Percentiles rank a stretch among this genome's conserved stretches.
Evolutionary conservation across 2,329 filamentous ascomycete species (phyloP).

Genomic region (Calonectria pauciramosa): DNA sequence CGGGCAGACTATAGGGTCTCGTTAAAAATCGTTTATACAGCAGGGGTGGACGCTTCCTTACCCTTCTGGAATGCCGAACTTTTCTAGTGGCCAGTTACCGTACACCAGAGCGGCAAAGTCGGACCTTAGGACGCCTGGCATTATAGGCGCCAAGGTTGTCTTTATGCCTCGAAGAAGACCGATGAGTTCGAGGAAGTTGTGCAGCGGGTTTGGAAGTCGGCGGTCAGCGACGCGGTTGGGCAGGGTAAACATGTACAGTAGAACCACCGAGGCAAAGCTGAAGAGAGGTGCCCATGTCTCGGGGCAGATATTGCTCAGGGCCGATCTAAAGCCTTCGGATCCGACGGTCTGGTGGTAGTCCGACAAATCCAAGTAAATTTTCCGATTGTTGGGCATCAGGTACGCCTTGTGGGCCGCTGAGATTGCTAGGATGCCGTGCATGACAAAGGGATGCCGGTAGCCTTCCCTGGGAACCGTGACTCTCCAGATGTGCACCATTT

Average conservation of each 20-base stretch:
- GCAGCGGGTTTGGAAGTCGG: slow-evolving; percentile 37
- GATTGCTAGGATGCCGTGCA: slow-evolving; percentile 49
- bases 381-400: slow-evolving; percentile 41
- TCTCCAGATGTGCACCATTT: slow-evolving; percentile 46
- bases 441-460: slow-evolving; percentile 46
- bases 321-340: slow-evolving; percentile 45
- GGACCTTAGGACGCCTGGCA: slow-evolving; percentile 36
- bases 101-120: slow-evolving; percentile 43
- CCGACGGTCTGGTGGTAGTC: slow-evolving; percentile 49
- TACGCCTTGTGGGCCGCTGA: slow-evolving; percentile 50
- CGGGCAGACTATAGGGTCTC: slow-evolving; percentile 22
- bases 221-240: slow-evolving; percentile 34
- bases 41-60: background rate
- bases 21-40: background rate
- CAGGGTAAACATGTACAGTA: slow-evolving; percentile 46
- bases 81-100: slow-evolving; percentile 33
- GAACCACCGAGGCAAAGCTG: slow-evolving; percentile 57
- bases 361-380: slow-evolving; percentile 43
- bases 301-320: slow-evolving; percentile 34
- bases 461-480: slow-evolving; percentile 44
- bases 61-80: slow-evolving; percentile 5
- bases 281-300: slow-evolving; percentile 50
- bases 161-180: slow-evolving; percentile 40
- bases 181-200: slow-evolving; percentile 38
- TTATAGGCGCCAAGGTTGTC: slow-evolving; percentile 33